Percentiles rank a stretch among this genome's conserved stretches.
phyloP scores from a whole-genome alignment of 2,329 filamentous ascomycete genomes.

The Curvularia lunata region DNA sequence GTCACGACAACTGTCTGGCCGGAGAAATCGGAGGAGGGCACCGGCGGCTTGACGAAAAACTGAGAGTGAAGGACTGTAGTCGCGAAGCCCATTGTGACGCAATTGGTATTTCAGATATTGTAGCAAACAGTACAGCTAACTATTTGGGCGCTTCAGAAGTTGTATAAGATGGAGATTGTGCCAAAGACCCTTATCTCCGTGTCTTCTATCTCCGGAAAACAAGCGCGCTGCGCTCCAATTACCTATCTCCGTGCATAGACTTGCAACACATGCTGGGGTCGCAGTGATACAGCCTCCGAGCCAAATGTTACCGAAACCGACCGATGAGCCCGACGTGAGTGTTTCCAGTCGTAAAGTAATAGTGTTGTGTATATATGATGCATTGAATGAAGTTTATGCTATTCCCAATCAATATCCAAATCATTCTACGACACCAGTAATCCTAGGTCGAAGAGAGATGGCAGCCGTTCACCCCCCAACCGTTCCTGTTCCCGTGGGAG shows the following conservation, averaged over 20 bases:
- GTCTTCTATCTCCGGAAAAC: not conserved
- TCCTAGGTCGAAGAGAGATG: not conserved
- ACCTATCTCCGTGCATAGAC: not conserved
- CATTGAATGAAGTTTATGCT: not conserved
- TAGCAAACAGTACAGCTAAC: not conserved
- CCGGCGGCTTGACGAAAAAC: conserved; percentile 45
- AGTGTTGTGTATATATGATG: not conserved
- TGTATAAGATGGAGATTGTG: not conserved
- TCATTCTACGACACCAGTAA: not conserved
- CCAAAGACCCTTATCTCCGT: not conserved
- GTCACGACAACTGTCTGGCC: conserved; percentile 55
- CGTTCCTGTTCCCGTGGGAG: not conserved
- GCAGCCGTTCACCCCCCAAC: not conserved
- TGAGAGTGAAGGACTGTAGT: conserved; percentile 47
- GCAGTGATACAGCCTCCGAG: no score
- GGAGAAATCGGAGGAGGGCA: conserved; percentile 32
- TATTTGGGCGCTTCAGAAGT: not conserved
- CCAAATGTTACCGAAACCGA: not conserved
- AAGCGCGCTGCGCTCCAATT: not conserved
- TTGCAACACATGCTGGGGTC: not conserved
- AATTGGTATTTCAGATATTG: not conserved
- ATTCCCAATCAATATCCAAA: not conserved
- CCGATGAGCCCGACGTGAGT: not conserved
- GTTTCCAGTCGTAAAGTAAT: not conserved
- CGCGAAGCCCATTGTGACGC: conserved; percentile 4